phyloP scores from a whole-genome alignment of 2,329 filamentous ascomycete species.

The Cladophialophora exuberans region DNA sequence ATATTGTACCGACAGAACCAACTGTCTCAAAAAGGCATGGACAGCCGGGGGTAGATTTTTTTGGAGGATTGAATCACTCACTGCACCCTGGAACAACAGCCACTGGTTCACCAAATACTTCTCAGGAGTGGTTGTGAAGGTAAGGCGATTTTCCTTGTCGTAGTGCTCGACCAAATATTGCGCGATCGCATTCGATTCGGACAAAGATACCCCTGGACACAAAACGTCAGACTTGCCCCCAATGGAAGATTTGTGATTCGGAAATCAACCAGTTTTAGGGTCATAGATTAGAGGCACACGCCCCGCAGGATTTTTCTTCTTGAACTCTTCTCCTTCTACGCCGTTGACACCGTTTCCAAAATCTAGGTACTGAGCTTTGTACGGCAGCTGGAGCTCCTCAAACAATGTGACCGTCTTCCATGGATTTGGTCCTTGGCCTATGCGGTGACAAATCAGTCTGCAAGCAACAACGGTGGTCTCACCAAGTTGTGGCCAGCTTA shows the following conservation, averaged over 20 bases:
- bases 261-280: no score
- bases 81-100: neutral
- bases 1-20: no score
- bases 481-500: no score
- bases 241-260: no score
- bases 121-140: neutral
- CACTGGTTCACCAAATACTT: neutral
- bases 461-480: no score
- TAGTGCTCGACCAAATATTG: neutral
- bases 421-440: constrained; percentile 2
- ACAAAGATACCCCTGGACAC: neutral
- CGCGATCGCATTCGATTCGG: neutral
- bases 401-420: constrained; percentile 3
- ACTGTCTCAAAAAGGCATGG: no score
- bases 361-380: neutral
- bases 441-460: no score
- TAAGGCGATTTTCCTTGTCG: neutral
- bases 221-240: no score
- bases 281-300: constrained; percentile 1
- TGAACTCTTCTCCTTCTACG: constrained; percentile 4
- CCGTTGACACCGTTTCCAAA: neutral
- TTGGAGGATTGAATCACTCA: no score
- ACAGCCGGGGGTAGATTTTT: no score
- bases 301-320: neutral
- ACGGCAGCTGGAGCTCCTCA: constrained; percentile 3